Evolutionary conservation across 1,284 basidiomycete species (phyloP).

Genomic region (Phlebopus sp.): DNA sequence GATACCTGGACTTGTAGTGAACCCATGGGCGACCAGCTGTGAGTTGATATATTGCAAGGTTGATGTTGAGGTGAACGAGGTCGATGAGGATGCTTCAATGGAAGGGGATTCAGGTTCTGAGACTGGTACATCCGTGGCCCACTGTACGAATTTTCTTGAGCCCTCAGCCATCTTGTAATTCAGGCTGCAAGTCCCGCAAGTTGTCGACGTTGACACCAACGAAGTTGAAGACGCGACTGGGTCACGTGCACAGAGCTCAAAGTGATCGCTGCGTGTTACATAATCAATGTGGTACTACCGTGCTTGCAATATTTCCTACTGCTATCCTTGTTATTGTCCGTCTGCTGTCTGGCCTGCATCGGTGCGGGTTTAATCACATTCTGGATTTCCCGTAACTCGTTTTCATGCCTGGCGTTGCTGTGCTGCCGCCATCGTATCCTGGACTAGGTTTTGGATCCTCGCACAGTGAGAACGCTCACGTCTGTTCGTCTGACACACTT

Average conservation of each 20-base stretch:
- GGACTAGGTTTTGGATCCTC: slow-evolving; percentile 32
- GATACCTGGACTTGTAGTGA: slow-evolving; percentile 58
- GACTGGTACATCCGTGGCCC: slow-evolving; percentile 40
- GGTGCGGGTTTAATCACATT: slow-evolving; percentile 6
- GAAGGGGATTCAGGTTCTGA: slow-evolving; percentile 42
- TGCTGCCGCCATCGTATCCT: slow-evolving; percentile 31
- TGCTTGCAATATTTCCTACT: too few species aligned
- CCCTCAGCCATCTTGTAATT: slow-evolving; percentile 34
- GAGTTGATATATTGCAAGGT: slow-evolving; percentile 40
- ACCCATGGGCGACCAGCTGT: slow-evolving; percentile 57
- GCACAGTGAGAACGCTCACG: slow-evolving; percentile 21
- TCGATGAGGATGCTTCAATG: slow-evolving; percentile 40
- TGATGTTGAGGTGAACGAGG: slow-evolving; percentile 44
- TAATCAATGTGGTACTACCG: slow-evolving; percentile 20
- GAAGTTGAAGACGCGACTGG: slow-evolving; percentile 23
- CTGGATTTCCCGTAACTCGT: background rate
- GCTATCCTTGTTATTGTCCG: background rate
- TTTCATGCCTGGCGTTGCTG: slow-evolving; percentile 41
- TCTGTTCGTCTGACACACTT: slow-evolving; percentile 17
- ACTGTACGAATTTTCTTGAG: slow-evolving; percentile 45
- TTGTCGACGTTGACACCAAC: slow-evolving; percentile 9
- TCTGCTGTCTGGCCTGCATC: slow-evolving; percentile 4
- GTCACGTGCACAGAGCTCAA: slow-evolving; percentile 28
- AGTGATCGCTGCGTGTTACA: slow-evolving; percentile 25
- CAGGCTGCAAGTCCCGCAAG: background rate